Percentiles rank a stretch among this genome's conserved stretches.
phyloP scores from a whole-genome alignment of 2,329 filamentous ascomycete genomes.

The Thermoascus crustaceus region DNA sequence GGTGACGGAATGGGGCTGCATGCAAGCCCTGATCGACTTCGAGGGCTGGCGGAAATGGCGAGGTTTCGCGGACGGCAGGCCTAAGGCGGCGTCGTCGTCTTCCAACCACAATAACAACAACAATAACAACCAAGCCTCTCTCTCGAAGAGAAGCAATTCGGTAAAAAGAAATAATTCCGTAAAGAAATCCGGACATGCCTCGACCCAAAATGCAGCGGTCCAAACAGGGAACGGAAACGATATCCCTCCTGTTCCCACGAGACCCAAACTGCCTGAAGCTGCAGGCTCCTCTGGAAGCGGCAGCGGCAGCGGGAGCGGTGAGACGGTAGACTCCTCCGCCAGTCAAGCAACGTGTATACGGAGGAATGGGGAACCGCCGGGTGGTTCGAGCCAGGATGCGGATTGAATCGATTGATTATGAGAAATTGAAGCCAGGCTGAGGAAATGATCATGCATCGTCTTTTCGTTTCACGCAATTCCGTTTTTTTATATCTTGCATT shows the following conservation, averaged over 20 bases:
- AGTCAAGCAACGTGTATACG: slow-evolving; percentile 11
- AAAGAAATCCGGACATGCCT: too few species aligned
- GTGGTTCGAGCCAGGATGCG: background rate
- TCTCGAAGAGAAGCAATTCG: too few species aligned
- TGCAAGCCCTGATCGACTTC: slow-evolving; percentile 98
- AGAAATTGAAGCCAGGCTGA: too few species aligned
- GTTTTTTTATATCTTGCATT: too few species aligned
- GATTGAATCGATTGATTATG: too few species aligned
- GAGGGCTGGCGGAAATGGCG: slow-evolving; percentile 98
- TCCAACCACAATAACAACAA: slow-evolving; percentile 14
- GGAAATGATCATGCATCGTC: too few species aligned
- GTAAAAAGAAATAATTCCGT: too few species aligned
- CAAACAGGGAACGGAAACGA: too few species aligned
- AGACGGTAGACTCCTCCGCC: slow-evolving; percentile 17
- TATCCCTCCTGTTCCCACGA: slow-evolving; percentile 8
- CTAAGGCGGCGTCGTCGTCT: slow-evolving; percentile 11
- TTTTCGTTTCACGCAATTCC: too few species aligned
- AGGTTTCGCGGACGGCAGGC: slow-evolving; percentile 52
- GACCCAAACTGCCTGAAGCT: slow-evolving; percentile 7
- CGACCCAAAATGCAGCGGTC: background rate
- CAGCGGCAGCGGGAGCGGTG: slow-evolving; percentile 18
- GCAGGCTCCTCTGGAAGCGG: slow-evolving; percentile 23
- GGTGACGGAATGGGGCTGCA: slow-evolving; percentile 98
- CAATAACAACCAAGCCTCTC: slow-evolving; percentile 6
- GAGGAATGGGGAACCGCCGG: background rate